phyloP scores from a whole-genome alignment of 257 asterid genomes.

The Leonotis leonurus region DNA sequence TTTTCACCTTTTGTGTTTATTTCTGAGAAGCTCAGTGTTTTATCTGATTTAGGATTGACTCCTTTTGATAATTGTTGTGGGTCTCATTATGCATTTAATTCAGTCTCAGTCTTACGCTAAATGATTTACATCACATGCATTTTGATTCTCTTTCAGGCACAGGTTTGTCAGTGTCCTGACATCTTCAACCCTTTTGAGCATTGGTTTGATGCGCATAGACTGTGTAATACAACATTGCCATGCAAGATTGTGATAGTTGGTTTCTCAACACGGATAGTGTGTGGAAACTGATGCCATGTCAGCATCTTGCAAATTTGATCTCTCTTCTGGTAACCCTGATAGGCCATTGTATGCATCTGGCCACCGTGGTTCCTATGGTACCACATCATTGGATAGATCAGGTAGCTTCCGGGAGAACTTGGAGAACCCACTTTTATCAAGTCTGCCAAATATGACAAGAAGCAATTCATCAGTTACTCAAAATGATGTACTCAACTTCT shows the following conservation, averaged over 20 bases:
- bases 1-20: slow-evolving; percentile 2
- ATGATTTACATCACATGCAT: slow-evolving; percentile 12
- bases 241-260: slow-evolving; percentile 66
- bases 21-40: slow-evolving; percentile 6
- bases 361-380: slow-evolving; percentile 63
- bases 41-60: neutral
- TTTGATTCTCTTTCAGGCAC: slow-evolving; percentile 26
- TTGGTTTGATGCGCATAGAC: slow-evolving; percentile 44
- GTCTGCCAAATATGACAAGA: slow-evolving; percentile 74
- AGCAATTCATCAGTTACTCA: slow-evolving; percentile 58
- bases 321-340: slow-evolving; percentile 81
- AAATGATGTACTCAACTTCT: slow-evolving; percentile 65
- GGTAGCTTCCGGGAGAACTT: slow-evolving; percentile 63
- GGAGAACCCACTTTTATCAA: slow-evolving; percentile 68
- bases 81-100: slow-evolving; percentile 1
- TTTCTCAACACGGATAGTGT: slow-evolving; percentile 43
- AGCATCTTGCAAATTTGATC: slow-evolving; percentile 80
- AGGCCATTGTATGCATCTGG: slow-evolving; percentile 68
- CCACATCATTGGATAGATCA: slow-evolving; percentile 72
- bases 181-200: slow-evolving; percentile 29
- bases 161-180: slow-evolving; percentile 33
- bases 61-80: neutral
- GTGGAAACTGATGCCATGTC: slow-evolving; percentile 77
- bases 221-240: slow-evolving; percentile 52
- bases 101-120: slow-evolving; percentile 8